phyloP scores from a whole-genome alignment of 2,329 filamentous ascomycete species.

The Domatiomyces catenatus region DNA sequence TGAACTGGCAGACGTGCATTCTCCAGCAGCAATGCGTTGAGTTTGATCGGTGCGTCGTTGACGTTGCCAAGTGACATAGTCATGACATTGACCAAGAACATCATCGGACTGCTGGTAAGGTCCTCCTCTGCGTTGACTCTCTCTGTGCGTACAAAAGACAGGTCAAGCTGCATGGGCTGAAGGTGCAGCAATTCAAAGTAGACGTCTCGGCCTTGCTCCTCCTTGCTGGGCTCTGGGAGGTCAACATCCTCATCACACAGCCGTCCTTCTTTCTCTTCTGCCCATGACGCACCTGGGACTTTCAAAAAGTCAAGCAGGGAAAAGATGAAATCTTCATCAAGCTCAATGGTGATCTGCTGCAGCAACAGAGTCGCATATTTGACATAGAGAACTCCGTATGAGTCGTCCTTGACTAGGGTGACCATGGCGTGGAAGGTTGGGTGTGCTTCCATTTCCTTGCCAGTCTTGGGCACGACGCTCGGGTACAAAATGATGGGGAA shows the following conservation, averaged over 20 bases:
- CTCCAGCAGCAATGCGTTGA: constrained; percentile 88
- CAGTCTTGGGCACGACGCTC: constrained; percentile 92
- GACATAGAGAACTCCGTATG: constrained; percentile 93
- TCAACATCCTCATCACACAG: constrained; percentile 81
- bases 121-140: constrained; percentile 93
- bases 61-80: constrained; percentile 99
- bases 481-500: constrained; percentile 96
- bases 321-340: constrained; percentile 97
- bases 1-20: constrained; percentile 83
- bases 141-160: constrained; percentile 94
- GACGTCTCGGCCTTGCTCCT: constrained; percentile 77
- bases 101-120: constrained; percentile 78
- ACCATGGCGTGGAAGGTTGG: constrained; percentile 86
- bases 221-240: constrained; percentile 77
- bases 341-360: constrained; percentile 94
- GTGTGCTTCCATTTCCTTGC: constrained; percentile 89
- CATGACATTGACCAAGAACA: constrained; percentile 97
- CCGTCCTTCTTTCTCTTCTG: constrained; percentile 64
- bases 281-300: constrained; percentile 78
- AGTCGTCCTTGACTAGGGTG: constrained; percentile 92
- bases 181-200: constrained; percentile 97
- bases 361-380: constrained; percentile 90
- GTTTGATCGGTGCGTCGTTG: constrained; percentile 86
- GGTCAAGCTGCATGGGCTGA: constrained; percentile 92
- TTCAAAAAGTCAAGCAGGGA: constrained; percentile 90